Base-by-base conservation (phyloP, 2,329 filamentous ascomycete species). In the Xylaria sp. region DNA sequence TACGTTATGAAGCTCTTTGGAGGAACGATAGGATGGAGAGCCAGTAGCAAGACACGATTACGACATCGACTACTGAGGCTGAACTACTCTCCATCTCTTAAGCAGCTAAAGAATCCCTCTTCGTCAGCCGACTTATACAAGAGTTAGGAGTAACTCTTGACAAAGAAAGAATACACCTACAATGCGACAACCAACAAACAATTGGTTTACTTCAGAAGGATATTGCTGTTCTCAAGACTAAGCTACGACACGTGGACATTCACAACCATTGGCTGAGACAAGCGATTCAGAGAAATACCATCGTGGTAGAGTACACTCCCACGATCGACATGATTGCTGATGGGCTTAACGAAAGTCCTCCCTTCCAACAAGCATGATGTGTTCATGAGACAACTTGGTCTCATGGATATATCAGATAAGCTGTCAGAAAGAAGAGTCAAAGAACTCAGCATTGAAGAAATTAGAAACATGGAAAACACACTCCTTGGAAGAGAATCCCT, bases 111-210 rank as follows among this genome's bases (percentile, higher is more conserved):
- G 50, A 60, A 44, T 19, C 35, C 16, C 35, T 60, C 6, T 57
- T 30, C 19, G 35, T 57, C 2, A 42, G n/a, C 3, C 9, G 51
- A 13, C 13, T 60, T 6, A 54, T 60, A 5, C 35, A 37, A 6
- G 13, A 60, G 16, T 19, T 57, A 4, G 30, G 51, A 3, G 37
- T 60, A 8, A 44, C 2, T n/a, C 9, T 57, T 13, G 54, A 0
- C 4, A n/a, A n/a, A 16, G 50, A 46, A 18, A 11, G 2, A 16
- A 54, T 57, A 8, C 2, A 1, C 1, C 7, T 60, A 2, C 7
- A 54, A 9, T 57, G n/a, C 10, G 13, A 60, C 57, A 60, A 60
- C 19, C 8, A 57, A 16, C 46, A 60, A n/a, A 57, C 44, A 4
- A 60, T 60, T 13, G 11, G 19, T 3, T 19, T 60, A 7, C 1